phyloP scores from a whole-genome alignment of 2,329 filamentous ascomycete genomes.

The Blastomyces silverae region DNA sequence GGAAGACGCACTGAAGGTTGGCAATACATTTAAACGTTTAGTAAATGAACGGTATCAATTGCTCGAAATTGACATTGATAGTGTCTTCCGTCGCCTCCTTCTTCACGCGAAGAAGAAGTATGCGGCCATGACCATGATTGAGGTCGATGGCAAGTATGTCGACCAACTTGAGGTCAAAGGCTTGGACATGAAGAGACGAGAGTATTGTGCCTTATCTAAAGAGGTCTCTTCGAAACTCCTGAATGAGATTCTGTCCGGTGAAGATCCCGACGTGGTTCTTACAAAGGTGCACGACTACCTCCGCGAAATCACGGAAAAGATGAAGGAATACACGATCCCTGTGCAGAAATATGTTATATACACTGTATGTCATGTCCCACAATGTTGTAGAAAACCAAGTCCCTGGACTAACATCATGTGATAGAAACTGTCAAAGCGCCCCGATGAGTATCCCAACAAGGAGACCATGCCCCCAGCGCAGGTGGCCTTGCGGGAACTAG shows the following conservation, averaged over 20 bases:
- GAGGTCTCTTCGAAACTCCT: constrained; percentile 85
- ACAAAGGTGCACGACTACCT: constrained; percentile 91
- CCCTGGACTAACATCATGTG: constrained; percentile 21
- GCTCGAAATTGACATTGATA: constrained; percentile 96
- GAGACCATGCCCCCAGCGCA: constrained; percentile 96
- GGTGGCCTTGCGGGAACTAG: constrained; percentile 81
- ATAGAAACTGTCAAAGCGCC: constrained; percentile 83
- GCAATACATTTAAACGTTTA: constrained; percentile 86
- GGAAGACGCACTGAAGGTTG: constrained; percentile 81
- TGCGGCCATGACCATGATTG: constrained; percentile 87
- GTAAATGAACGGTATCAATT: constrained; percentile 92
- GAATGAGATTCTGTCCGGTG: constrained; percentile 90
- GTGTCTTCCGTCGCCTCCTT: constrained; percentile 86
- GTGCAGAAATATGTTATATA: constrained; percentile 92
- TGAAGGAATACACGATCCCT: constrained; percentile 72
- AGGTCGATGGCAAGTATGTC: constrained; percentile 79
- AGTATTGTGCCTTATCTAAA: constrained; percentile 93
- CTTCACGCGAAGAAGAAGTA: constrained; percentile 99
- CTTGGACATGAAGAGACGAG: constrained; percentile 93
- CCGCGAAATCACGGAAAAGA: constrained; percentile 72
- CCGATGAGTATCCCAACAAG: constrained; percentile 87
- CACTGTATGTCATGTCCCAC: constrained; percentile 48
- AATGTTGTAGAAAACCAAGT: not conserved
- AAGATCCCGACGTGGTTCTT: constrained; percentile 81
- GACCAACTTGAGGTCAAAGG: constrained; percentile 98